Conservation (phyloP, 2,329 filamentous ascomycete species). For the Cladosporium sp. region DNA sequence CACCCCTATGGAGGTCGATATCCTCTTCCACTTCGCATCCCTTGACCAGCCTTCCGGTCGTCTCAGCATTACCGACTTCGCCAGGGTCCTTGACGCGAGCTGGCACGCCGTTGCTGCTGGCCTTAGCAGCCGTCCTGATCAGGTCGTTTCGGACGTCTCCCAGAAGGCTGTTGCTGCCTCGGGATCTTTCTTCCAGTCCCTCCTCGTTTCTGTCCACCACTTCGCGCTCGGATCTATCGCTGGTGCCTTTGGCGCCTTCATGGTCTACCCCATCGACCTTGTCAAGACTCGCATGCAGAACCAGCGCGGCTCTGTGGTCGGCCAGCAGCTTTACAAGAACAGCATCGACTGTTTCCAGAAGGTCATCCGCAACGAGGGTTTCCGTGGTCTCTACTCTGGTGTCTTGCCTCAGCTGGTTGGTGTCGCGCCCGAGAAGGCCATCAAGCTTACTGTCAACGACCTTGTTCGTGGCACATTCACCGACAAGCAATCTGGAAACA, state of each 20-base stretch:
- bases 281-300: conserved; percentile 99
- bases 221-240: conserved; percentile 85
- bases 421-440: conserved; percentile 98
- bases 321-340: conserved; percentile 91
- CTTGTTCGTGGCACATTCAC: conserved; percentile 73
- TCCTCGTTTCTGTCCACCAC: conserved; percentile 79
- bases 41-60: conserved; percentile 84
- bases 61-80: conserved; percentile 77
- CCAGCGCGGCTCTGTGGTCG: conserved; percentile 76
- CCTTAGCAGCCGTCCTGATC: conserved; percentile 45
- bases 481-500: conserved; percentile 67
- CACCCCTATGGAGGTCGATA: conserved; percentile 97
- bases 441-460: conserved; percentile 98
- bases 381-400: conserved; percentile 86
- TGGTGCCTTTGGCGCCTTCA: conserved; percentile 96
- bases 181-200: conserved; percentile 55
- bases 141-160: conserved; percentile 44
- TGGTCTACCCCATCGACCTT: conserved; percentile 98
- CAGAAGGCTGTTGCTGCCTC: conserved; percentile 53
- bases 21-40: conserved; percentile 96
- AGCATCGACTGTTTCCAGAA: conserved; percentile 93
- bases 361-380: conserved; percentile 86
- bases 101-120: conserved; percentile 61
- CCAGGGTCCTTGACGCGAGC: conserved; percentile 88
- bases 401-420: conserved; percentile 92